These are phyloP conservation scores for Cordyceps fumosorosea DNA, from an alignment of 2,329 filamentous ascomycete genomes.

Conservation along the genomic window DNA sequence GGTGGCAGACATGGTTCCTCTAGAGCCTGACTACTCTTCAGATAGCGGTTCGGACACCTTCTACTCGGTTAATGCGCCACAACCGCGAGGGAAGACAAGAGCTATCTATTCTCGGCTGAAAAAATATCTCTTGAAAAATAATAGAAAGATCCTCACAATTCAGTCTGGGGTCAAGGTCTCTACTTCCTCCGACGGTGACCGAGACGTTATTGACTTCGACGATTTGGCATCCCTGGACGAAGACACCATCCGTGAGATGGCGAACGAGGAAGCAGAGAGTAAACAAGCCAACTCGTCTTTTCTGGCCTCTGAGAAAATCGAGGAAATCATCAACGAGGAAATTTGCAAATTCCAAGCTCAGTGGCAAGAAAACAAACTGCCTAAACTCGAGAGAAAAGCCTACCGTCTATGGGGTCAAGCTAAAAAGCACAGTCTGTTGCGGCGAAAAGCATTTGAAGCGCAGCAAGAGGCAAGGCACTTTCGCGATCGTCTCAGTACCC, in stretches of 20 bases:
- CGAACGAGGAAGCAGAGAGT: slow-evolving; percentile 42
- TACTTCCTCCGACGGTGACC: slow-evolving; percentile 19
- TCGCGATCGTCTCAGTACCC: slow-evolving; percentile 47
- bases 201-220: slow-evolving; percentile 39
- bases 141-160: slow-evolving; percentile 14
- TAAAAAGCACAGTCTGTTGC: slow-evolving; percentile 32
- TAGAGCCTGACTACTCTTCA: background rate
- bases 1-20: slow-evolving; percentile 20
- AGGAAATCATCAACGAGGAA: slow-evolving; percentile 45
- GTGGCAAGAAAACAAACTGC: slow-evolving; percentile 56
- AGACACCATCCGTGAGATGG: slow-evolving; percentile 55
- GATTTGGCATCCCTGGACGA: slow-evolving; percentile 38
- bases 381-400: slow-evolving; percentile 49
- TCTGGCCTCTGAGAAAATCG: slow-evolving; percentile 27
- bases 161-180: background rate
- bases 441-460: slow-evolving; percentile 27
- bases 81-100: slow-evolving; percentile 37
- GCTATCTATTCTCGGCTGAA: slow-evolving; percentile 37
- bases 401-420: slow-evolving; percentile 55
- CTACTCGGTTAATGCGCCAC: background rate
- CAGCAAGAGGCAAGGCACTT: slow-evolving; percentile 35
- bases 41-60: slow-evolving; percentile 1
- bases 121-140: slow-evolving; percentile 30
- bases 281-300: background rate
- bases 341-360: slow-evolving; percentile 42